These are phyloP conservation scores for Chytriomyces sp. DNA, from an alignment of 192 early-diverging fungal genomes.

Conservation along the genomic window DNA sequence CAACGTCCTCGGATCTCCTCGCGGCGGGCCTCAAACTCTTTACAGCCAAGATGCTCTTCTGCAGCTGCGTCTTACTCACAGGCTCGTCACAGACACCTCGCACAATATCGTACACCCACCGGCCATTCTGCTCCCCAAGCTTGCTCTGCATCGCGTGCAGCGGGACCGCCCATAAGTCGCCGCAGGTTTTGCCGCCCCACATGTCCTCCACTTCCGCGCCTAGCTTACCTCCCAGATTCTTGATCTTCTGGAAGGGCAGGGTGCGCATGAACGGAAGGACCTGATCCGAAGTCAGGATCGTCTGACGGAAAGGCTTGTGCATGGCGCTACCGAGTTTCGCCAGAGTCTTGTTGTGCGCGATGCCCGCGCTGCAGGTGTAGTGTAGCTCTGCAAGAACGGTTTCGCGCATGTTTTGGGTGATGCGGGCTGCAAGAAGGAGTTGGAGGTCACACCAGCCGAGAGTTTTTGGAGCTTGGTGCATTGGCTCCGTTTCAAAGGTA, in stretches of 20 bases:
- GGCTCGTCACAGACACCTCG: constrained; percentile 60
- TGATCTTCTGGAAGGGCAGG: constrained; percentile 76
- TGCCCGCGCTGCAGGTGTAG: constrained; percentile 72
- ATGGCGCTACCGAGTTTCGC: constrained; percentile 83
- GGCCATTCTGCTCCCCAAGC: constrained; percentile 55
- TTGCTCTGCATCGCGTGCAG: constrained; percentile 51
- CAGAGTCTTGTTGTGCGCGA: constrained; percentile 84
- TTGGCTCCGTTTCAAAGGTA: constrained; percentile 5
- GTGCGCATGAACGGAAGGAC: constrained; percentile 62
- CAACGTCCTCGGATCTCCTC: constrained; percentile 26
- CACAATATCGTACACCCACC: constrained; percentile 59
- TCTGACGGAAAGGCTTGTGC: constrained; percentile 87
- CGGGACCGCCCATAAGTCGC: constrained; percentile 56
- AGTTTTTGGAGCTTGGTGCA: constrained; percentile 20
- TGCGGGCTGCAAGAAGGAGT: constrained; percentile 69
- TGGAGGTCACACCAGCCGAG: constrained; percentile 76
- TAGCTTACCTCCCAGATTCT: constrained; percentile 80
- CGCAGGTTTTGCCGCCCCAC: constrained; percentile 38
- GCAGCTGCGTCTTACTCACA: constrained; percentile 24
- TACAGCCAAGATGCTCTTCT: constrained; percentile 32
- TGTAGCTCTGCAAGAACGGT: constrained; percentile 66
- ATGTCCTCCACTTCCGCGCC: constrained; percentile 68
- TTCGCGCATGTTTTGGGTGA: constrained; percentile 68
- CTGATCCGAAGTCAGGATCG: constrained; percentile 62
- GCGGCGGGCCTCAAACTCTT: constrained; percentile 41